A percentile compares a stretch with the other conserved stretches of the same genome.
phyloP scores from a whole-genome alignment of 2,329 filamentous ascomycete species.

The Pyrenophora graminea region DNA sequence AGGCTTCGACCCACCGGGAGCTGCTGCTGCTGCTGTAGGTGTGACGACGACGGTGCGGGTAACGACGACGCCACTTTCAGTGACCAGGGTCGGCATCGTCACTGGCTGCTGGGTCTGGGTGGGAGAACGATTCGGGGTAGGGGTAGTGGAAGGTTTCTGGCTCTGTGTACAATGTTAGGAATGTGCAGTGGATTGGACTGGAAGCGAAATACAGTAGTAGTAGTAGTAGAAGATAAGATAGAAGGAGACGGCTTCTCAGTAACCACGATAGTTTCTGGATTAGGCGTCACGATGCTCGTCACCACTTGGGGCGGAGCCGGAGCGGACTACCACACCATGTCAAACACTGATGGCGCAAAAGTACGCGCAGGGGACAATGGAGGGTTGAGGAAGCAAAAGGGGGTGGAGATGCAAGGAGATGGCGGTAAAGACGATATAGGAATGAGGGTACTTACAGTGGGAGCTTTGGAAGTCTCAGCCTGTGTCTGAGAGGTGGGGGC shows the following conservation, averaged over 20 bases:
- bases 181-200: constrained; percentile 7
- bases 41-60: constrained; percentile 52
- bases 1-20: constrained; percentile 4
- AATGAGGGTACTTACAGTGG: constrained; percentile 39
- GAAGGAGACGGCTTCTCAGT: constrained; percentile 23
- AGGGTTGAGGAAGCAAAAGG: background rate
- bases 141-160: constrained; percentile 21
- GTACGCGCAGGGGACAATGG: constrained; percentile 1
- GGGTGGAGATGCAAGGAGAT: constrained; percentile 1
- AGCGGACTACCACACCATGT: constrained; percentile 39
- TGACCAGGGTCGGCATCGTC: constrained; percentile 46
- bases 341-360: constrained; percentile 30
- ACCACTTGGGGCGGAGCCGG: constrained; percentile 38
- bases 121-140: constrained; percentile 16
- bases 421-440: constrained; percentile 19
- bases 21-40: constrained; percentile 19
- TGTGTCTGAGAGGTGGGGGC: constrained; percentile 15
- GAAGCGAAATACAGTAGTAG: constrained; percentile 24
- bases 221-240: constrained; percentile 10
- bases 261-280: constrained; percentile 38
- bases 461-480: constrained; percentile 20
- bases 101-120: constrained; percentile 13
- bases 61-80: constrained; percentile 49
- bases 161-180: constrained; percentile 18
- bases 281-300: constrained; percentile 24